Conservation (phyloP, 202 grass and related monocot species). For the Carex arenaria region DNA sequence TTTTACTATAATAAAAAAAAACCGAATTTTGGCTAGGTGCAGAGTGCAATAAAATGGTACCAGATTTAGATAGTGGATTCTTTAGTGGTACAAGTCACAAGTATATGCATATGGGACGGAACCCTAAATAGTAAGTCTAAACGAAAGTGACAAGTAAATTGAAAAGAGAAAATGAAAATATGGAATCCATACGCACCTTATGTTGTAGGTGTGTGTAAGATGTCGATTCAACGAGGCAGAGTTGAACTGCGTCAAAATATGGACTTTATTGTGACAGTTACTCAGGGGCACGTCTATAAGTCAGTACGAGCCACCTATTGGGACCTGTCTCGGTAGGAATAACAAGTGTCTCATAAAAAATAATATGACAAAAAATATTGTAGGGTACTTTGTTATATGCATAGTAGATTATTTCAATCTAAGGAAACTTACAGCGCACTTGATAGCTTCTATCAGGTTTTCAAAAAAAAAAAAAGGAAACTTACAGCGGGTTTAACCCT, state of each 20-base stretch:
- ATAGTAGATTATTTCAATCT: too few relatives aligned
- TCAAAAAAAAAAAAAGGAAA: too few relatives aligned
- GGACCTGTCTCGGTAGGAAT: constrained; percentile 39
- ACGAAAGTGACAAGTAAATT: background rate
- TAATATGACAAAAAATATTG: background rate
- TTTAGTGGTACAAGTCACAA: background rate
- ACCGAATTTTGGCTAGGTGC: too few relatives aligned
- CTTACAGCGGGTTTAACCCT: too few relatives aligned
- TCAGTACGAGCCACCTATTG: constrained; percentile 75
- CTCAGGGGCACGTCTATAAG: constrained; percentile 89
- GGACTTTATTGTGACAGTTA: constrained; percentile 89
- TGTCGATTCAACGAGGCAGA: constrained; percentile 78
- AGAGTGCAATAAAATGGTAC: too few relatives aligned
- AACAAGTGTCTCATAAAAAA: background rate
- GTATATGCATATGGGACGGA: too few relatives aligned
- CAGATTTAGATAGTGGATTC: background rate
- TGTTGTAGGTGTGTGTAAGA: constrained; percentile 61
- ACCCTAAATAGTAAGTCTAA: background rate
- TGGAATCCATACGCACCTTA: constrained; percentile 36
- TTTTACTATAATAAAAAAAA: too few relatives aligned
- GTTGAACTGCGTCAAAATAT: constrained; percentile 92
- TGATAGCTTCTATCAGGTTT: too few relatives aligned
- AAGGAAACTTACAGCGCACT: too few relatives aligned
- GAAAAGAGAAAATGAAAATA: background rate
- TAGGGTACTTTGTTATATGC: too few relatives aligned